Conservation (phyloP, 495 filamentous ascomycete species). For the Clohesyomyces aquaticus region DNA sequence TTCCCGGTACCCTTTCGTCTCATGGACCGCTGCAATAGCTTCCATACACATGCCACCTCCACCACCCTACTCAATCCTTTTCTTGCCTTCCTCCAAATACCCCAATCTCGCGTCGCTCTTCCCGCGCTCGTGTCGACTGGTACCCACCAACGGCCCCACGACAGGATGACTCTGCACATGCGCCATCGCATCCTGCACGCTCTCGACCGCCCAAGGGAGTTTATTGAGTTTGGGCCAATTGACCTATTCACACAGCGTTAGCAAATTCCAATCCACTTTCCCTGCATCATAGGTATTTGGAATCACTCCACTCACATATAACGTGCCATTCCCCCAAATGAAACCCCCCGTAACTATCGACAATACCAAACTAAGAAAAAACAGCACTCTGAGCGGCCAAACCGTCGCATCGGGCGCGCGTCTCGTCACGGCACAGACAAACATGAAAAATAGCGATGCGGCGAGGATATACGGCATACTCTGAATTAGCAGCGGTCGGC, state of each 20-base stretch:
- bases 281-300: too few species aligned
- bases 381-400: conserved; percentile 78
- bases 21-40: not conserved
- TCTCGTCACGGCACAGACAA: conserved; percentile 76
- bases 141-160: conserved; percentile 68
- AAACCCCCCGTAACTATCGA: conserved; percentile 75
- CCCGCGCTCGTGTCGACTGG: conserved; percentile 74
- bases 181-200: conserved; percentile 82
- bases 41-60: not conserved
- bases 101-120: conserved; percentile 76
- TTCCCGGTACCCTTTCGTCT: not conserved
- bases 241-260: conserved; percentile 59
- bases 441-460: conserved; percentile 81
- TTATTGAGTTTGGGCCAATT: conserved; percentile 97
- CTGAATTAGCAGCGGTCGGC: conserved; percentile 84
- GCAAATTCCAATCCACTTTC: too few species aligned
- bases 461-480: conserved; percentile 86
- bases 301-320: conserved; percentile 95
- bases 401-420: conserved; percentile 67
- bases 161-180: conserved; percentile 75
- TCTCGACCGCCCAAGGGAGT: conserved; percentile 79
- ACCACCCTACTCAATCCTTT: conserved; percentile 76
- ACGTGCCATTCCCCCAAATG: conserved; percentile 78
- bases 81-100: conserved; percentile 93
- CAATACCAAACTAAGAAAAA: conserved; percentile 73